Base-by-base conservation (phyloP, 331 rosid genomes). In the Acacia concinna region DNA sequence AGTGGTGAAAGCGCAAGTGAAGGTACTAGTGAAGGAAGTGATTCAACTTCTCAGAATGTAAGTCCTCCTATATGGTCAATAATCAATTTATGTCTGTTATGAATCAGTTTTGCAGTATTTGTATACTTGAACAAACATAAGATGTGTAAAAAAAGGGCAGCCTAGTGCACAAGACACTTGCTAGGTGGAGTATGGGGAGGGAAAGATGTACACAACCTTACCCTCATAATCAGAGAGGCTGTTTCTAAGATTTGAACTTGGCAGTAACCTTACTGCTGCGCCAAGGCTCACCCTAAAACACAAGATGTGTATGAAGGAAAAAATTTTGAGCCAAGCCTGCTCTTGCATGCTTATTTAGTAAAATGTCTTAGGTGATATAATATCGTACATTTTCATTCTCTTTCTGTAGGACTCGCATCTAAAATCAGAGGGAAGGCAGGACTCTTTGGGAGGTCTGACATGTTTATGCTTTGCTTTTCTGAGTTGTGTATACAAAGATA, bases 1-100 rank as follows among this genome's bases (percentile, higher is more conserved):
- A 95, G 99, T 88, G 94, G 93, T 83, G 98, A 93, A 77, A 95
- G 99, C 87, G 97, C 79, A 67, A 95, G 97, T 82, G 99, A 95
- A 77, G 98, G 92, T 34, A 81, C 93, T 4, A 95, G 98, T 84
- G 99, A 95, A 79, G 96, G 99, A 84, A 95, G 98, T 44, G 99
- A 90, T 82, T 96, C 86, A 28, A 89, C 93, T 84, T 95, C 99
- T 77, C 89, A 95, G 82, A 92, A 88, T 87, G 99, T 95, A 90
- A 93, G 98, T 84, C 34, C 78, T 68, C 79, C 47, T 65, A 25
- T 49, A 21, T 59, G 56, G 44, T 60, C 27, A 44, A 56, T 27
- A 35, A 43, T 60, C 32, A 44, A 56, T 27, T 28, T 54, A 38
- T 66, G 62, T 59, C 68, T 63, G 15, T 65, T 44, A 46, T 67